phyloP scores from a whole-genome alignment of 2,329 filamentous ascomycete genomes.

The Calonectria montana region DNA sequence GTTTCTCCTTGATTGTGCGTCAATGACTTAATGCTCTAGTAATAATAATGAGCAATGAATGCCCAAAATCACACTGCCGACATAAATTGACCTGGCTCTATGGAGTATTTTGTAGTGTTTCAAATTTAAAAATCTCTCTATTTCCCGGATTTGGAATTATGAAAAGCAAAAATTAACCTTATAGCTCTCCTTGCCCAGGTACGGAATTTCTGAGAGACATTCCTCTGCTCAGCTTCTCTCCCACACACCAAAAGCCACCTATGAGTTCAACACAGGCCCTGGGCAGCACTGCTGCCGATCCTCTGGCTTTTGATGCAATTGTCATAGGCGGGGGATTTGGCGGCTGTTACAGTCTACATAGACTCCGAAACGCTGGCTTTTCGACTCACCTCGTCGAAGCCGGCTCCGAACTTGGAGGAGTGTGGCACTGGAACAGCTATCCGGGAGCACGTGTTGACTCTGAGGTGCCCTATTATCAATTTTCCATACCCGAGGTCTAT shows the following conservation, averaged over 20 bases:
- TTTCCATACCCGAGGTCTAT: conserved; percentile 21
- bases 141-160: not conserved
- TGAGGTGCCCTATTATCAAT: conserved; percentile 25
- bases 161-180: not conserved
- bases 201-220: not conserved
- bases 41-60: not conserved
- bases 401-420: conserved; percentile 20
- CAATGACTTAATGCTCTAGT: not conserved
- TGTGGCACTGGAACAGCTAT: conserved; percentile 29
- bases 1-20: not conserved
- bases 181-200: not conserved
- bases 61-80: not conserved
- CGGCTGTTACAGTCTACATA: conserved; percentile 13
- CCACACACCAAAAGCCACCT: not conserved
- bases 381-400: conserved; percentile 23
- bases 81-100: not conserved
- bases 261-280: not conserved
- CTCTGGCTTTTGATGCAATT: conserved; percentile 5
- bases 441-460: conserved; percentile 29
- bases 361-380: conserved; percentile 11
- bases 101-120: not conserved
- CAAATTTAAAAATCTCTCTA: not conserved
- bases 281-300: not conserved
- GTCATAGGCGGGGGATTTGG: conserved; percentile 23
- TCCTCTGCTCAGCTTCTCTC: not conserved